A percentile compares a stretch with the other conserved stretches of the same genome.
Conservation (phyloP, 805 yeast species). For the Candida railenensis region DNA sequence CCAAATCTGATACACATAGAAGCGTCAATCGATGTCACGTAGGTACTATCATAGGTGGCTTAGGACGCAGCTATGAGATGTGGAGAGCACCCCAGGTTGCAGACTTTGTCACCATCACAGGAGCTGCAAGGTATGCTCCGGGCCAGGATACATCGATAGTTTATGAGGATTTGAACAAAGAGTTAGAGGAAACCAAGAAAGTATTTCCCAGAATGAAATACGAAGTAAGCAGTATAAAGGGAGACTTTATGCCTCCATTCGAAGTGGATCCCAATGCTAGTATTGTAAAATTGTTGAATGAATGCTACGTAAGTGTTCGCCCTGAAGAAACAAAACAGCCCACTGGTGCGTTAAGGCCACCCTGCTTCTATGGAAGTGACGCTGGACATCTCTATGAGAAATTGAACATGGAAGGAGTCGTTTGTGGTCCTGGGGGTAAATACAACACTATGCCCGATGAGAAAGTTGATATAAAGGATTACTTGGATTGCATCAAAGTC, state of each 20-base stretch:
- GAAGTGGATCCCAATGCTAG: background rate
- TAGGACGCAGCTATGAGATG: slow-evolving; percentile 23
- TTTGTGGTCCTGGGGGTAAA: background rate
- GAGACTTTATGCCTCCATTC: background rate
- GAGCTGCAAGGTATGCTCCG: slow-evolving; percentile 30
- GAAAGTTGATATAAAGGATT: background rate
- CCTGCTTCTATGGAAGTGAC: background rate
- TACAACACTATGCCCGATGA: background rate
- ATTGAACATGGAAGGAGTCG: background rate
- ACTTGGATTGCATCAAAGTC: background rate
- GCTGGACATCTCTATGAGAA: background rate
- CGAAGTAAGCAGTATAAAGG: background rate
- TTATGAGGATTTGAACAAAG: slow-evolving; percentile 18
- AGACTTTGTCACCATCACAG: slow-evolving; percentile 28
- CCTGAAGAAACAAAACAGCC: background rate
- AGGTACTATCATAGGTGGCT: slow-evolving; percentile 27
- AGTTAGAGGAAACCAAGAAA: slow-evolving; percentile 12
- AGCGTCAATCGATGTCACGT: slow-evolving; percentile 27
- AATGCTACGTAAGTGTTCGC: background rate
- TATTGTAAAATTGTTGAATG: background rate
- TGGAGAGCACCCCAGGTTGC: slow-evolving; percentile 32
- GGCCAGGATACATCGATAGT: slow-evolving; percentile 23
- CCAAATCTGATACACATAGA: slow-evolving; percentile 18
- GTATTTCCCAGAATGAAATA: background rate
- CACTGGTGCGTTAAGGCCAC: background rate